Base-by-base conservation (phyloP, 768 basidiomycete species). In the Trametes sanguinea region DNA sequence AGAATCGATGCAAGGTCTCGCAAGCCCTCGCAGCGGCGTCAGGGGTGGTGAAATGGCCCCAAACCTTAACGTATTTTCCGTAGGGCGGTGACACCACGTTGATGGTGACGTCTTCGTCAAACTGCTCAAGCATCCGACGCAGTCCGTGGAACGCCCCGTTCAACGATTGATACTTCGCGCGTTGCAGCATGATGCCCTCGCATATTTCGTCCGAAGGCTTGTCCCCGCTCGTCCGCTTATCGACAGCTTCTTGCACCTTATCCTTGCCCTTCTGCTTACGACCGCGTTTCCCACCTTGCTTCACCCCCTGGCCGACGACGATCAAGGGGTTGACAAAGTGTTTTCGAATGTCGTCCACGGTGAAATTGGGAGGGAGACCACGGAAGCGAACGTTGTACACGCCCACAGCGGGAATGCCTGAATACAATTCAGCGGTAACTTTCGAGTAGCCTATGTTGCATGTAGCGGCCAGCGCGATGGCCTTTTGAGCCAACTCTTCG, bases 351-450 rank as follows among this genome's bases (percentile, higher is more conserved):
- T 77, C 77, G 16, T 77, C 70, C 22, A 79, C 71, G 1, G 69
- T 75, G 0, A 77, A 73, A 44, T 77, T 74, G 0, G 80, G 68
- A 1, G 88, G 87, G 4, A 91, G 68, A 4, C 81, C 78, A 5
- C 71, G 69, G 65, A 92, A 83, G 16, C 82, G 82, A 54, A 93
- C 84, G 7, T 84, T 91, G 68, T 81, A 82, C 0, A 73, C 70
- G 3, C 83, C 85, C 8, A 89, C 77, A 1, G 79, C 80, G 1
- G 87, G 89, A 0, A 87, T 68, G 2, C 85, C 87, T 4, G 77
- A 73, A 67, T 91, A 83, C 7, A 85, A 63, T 1, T 64, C 69
- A 0, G 85, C 89, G 6, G 75, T 73, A 2, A 89, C 67, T 55
- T 75, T 71, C 44, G 73, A 74, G 22, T 78, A 80, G 0, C 76